Conservation (phyloP, 2,329 filamentous ascomycete species). For the Albophoma yamanashiensis region DNA sequence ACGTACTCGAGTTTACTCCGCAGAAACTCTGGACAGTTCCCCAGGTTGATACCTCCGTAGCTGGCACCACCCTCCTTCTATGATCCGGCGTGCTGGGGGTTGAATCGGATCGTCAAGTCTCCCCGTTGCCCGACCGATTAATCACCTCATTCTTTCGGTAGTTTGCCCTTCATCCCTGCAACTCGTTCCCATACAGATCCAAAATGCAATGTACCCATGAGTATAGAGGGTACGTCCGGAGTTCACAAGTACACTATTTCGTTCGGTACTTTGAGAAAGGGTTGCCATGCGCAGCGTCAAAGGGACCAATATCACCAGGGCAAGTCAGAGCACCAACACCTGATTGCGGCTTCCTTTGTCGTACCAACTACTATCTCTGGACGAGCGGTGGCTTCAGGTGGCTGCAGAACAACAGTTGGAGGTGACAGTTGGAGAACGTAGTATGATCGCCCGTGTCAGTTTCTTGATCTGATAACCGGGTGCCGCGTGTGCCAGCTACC, state of each 20-base stretch:
- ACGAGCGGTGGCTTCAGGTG: neutral
- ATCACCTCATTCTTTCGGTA: too few species aligned
- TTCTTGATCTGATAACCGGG: neutral
- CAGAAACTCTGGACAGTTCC: neutral
- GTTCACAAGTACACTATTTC: neutral
- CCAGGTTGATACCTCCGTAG: neutral
- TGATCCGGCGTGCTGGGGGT: neutral
- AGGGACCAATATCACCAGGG: neutral
- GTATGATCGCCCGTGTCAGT: constrained; percentile 4
- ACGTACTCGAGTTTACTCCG: neutral
- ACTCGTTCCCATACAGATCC: neutral
- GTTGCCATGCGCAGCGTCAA: neutral
- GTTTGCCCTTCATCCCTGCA: too few species aligned
- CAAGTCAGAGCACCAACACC: neutral
- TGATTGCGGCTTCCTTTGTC: neutral
- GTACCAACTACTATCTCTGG: neutral
- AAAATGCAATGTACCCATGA: too few species aligned
- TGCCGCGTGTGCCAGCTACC: neutral
- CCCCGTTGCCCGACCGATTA: neutral
- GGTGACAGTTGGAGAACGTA: constrained; percentile 1
- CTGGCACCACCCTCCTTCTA: neutral
- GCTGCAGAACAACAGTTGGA: neutral
- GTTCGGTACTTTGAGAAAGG: neutral
- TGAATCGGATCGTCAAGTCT: neutral
- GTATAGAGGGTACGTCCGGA: neutral